A percentile compares a stretch with the other conserved stretches of the same genome.
Conservation (phyloP, 75 land plant genomes). For the Selaginella moellendorffii region DNA sequence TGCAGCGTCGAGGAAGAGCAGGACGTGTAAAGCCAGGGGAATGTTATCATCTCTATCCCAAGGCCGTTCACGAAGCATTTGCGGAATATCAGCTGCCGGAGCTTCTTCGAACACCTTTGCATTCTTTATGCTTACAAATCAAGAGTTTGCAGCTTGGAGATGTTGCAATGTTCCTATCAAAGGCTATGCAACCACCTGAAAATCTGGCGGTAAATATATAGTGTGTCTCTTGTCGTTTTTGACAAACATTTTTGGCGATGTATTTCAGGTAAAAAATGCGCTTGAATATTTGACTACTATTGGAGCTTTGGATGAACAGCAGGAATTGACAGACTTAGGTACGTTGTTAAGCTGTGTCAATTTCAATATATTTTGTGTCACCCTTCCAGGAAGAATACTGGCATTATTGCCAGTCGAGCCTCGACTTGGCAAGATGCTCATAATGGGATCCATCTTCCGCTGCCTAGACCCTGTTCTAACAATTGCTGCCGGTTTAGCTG, state of each 20-base stretch:
- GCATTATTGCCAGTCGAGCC: conserved; percentile 92
- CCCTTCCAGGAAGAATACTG: neutral
- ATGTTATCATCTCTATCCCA: conserved; percentile 84
- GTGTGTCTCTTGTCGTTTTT: neutral
- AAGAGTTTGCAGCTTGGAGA: conserved; percentile 67
- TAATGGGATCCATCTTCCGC: conserved; percentile 77
- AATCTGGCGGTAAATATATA: conserved; percentile 39
- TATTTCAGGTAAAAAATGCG: conserved; percentile 69
- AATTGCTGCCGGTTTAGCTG: conserved; percentile 73
- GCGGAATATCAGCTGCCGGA: conserved; percentile 79
- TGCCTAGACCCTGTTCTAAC: conserved; percentile 92
- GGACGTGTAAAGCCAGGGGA: conserved; percentile 89
- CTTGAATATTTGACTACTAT: conserved; percentile 59
- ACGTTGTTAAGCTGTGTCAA: no score
- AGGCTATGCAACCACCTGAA: conserved; percentile 75
- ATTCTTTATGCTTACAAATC: conserved; percentile 80
- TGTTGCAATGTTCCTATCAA: conserved; percentile 53
- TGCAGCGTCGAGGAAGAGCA: conserved; percentile 85
- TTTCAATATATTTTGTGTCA: neutral
- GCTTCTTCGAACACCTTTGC: conserved; percentile 74
- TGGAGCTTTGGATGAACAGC: conserved; percentile 81
- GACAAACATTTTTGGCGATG: neutral
- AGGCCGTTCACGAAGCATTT: conserved; percentile 69
- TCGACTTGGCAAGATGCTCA: conserved; percentile 91
- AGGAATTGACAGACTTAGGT: conserved; percentile 77